Evolutionary conservation across 768 basidiomycete genomes (phyloP).

Genomic region (Hydnum rufescens): DNA sequence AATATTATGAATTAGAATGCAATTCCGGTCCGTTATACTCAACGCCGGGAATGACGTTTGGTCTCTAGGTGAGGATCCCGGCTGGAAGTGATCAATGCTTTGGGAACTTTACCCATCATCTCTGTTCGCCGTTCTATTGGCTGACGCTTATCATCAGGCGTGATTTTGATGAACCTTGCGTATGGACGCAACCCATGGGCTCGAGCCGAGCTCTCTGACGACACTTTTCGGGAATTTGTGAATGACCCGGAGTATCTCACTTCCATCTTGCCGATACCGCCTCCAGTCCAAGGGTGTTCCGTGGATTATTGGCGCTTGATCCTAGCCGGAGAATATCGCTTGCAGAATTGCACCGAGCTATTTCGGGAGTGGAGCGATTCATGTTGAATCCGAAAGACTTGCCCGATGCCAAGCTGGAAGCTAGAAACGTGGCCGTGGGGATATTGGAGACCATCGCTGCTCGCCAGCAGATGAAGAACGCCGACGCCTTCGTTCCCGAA

Average conservation of each 20-base stretch:
- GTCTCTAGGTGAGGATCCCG: too few relatives aligned
- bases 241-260: constrained; percentile 17
- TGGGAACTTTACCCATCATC: too few relatives aligned
- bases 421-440: background rate
- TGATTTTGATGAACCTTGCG: constrained; percentile 87
- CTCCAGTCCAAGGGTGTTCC: constrained; percentile 17
- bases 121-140: too few relatives aligned
- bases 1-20: background rate
- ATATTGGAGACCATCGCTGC: background rate
- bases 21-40: background rate
- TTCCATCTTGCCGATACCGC: constrained; percentile 21
- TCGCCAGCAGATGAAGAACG: too few relatives aligned
- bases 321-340: background rate
- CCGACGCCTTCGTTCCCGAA: too few relatives aligned
- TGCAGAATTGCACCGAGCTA: background rate
- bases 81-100: too few relatives aligned
- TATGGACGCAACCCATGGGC: constrained; percentile 96
- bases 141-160: constrained; percentile 85
- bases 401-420: background rate
- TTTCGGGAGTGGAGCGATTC: background rate
- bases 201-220: constrained; percentile 31
- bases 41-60: background rate
- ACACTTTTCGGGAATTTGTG: constrained; percentile 20
- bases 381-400: background rate
- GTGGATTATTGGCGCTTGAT: background rate